Base-by-base conservation (phyloP, 371 early-diverging fungal genomes). In the Thermomucor indicae-seudaticae region DNA sequence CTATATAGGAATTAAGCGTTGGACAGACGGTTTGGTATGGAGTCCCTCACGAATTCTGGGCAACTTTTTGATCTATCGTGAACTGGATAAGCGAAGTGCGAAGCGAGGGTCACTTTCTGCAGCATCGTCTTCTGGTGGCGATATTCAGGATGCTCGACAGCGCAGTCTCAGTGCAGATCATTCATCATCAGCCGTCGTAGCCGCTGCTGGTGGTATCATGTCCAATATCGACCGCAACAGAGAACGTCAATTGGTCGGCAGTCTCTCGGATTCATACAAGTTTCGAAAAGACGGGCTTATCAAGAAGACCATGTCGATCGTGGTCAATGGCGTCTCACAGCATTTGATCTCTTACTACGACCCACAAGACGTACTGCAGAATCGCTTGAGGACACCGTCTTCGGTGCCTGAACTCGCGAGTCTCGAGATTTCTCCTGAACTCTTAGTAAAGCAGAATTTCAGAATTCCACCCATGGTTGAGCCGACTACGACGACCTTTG, bases 331-430 rank as follows among this genome's bases (percentile, higher is more conserved):
- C 38, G 78, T 83, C 28, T 79, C 82, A 31, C 87, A 89, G 58
- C 93, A 92, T 55, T 68, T 93, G 54, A 88, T 93, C 40, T 89
- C 87, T 47, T 93, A 93, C 60, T 92, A 91, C 58, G 70, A 83
- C 46, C 84, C 85, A 41, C 83, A 84, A 19, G 90, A 92, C 49
- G 83, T 89, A 6, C 48, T 81, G 19, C 57, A 75, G n/a, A 65
- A 75, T 11, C 71, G 65, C 32, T 58, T 84, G n/a, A 69, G 81
- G 16, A 75, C 81, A 4, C 85, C 85, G 17, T 73, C 76, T 12
- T 62, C 70, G 17, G 64, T 71, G 20, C 76, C 79, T 49, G 67
- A 73, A 49, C 63, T 78, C n/a, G 73, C 79, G 20, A 64, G 67
- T 47, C 61, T 78, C 4, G 79, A 78, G 45, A 78, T 78, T n/a